Evolutionary conservation across 352 stramenopile genomes (phyloP), one percentile per base, ranked within the genome.

Genomic region (Phytophthora pluvialis): DNA sequence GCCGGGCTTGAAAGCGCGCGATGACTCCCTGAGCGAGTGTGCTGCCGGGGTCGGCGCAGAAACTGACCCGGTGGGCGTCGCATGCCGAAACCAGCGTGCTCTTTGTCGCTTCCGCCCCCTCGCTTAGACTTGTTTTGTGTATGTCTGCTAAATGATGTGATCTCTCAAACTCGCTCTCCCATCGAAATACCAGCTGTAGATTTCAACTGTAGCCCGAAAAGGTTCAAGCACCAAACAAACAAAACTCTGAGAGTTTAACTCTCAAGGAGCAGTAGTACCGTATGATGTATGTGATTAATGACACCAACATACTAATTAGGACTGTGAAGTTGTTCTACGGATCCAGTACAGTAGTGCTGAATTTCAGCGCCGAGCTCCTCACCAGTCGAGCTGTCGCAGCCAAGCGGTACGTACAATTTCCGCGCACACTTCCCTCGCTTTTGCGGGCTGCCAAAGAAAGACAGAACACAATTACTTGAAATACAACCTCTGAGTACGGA

Each of bases 361-460:
- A 21, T 9, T 45, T n/a, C n/a, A n/a, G n/a, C n/a, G n/a, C n/a
- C 13, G 15, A 12, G n/a, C 9, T 12, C n/a, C n/a, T 51, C 44
- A 15, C 44, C 26, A 50, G 44, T 50, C 26, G 44, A 50, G 13
- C 38, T 38, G 44, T 51, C 44, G 28, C 29, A 48, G n/a, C n/a
- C n/a, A n/a, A n/a, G n/a, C n/a, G n/a, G n/a, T n/a, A 16, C 25
- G 16, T 18, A 29, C 43, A 33, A 18, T 16, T 13, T 25, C 43
- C 16, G 18, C 3, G 21, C 13, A 2, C 43, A 4, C 26, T 26
- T 51, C 44, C 44, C 44, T 51, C 26, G 13, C 6, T 35, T 51
- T 51, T 28, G 44, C 16, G 13, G 1, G 5, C 13, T 25, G 4
- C 3, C 44, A 6, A 6, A 45, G 0, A 29, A 12, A 10, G 21